Evolutionary conservation across 2,329 filamentous ascomycete genomes (phyloP).

Genomic region (Pyrenochaeta sp.): DNA sequence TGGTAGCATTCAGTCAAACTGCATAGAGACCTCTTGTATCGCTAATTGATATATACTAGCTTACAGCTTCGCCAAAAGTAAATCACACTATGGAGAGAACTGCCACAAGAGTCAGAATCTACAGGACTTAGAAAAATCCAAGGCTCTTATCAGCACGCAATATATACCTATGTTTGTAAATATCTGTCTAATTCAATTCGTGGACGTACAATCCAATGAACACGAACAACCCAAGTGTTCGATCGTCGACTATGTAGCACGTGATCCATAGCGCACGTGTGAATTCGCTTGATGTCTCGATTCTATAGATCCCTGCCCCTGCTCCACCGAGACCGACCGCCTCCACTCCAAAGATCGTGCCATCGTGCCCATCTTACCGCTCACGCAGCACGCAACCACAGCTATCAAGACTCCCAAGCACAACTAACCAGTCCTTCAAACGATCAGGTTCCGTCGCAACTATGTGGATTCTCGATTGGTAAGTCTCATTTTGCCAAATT

Average conservation of each 20-base stretch:
- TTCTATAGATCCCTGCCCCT: not conserved
- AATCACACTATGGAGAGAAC: too few relatives aligned
- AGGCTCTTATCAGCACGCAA: too few relatives aligned
- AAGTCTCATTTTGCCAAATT: slow-evolving; percentile 1
- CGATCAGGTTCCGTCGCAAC: not conserved
- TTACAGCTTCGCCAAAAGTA: too few relatives aligned
- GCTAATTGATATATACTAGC: too few relatives aligned
- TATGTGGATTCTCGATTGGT: slow-evolving; percentile 97
- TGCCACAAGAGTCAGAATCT: too few relatives aligned
- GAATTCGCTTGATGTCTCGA: not conserved
- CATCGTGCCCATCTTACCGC: not conserved
- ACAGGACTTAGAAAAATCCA: too few relatives aligned
- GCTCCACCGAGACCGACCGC: not conserved
- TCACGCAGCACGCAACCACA: not conserved
- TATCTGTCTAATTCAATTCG: too few relatives aligned
- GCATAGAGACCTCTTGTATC: too few relatives aligned
- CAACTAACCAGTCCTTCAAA: not conserved
- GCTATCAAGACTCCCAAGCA: not conserved
- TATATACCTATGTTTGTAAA: too few relatives aligned
- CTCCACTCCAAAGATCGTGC: not conserved
- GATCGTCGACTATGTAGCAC: not conserved
- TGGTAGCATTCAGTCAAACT: too few relatives aligned
- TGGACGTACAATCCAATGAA: too few relatives aligned
- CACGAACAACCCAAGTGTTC: too few relatives aligned
- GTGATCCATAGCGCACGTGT: not conserved